phyloP scores from a whole-genome alignment of 345 rosid genomes.

The Eucalyptus shirleyi region DNA sequence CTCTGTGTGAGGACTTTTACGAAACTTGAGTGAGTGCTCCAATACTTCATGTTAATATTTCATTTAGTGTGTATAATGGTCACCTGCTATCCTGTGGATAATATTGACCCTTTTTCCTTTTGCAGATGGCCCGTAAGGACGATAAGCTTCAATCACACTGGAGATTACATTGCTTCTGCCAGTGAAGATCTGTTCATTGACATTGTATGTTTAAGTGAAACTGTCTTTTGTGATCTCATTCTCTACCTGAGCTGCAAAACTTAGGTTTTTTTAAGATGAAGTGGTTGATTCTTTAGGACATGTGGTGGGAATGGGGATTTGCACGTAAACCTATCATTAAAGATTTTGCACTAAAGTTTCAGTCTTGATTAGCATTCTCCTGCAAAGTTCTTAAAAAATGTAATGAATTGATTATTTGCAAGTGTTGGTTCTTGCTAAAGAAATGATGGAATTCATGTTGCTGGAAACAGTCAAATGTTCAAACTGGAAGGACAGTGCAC shows the following conservation, averaged over 20 bases:
- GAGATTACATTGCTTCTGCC: conserved; percentile 91
- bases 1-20: conserved; percentile 82
- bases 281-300: neutral
- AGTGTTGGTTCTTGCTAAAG: neutral
- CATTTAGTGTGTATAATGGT: neutral
- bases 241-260: neutral
- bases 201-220: conserved; percentile 38
- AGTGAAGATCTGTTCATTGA: conserved; percentile 91
- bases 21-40: conserved; percentile 71
- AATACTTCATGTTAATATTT: neutral
- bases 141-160: conserved; percentile 74
- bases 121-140: conserved; percentile 93
- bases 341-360: neutral
- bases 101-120: neutral
- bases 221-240: neutral
- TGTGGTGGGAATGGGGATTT: neutral
- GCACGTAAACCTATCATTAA: neutral
- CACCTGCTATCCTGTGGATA: neutral
- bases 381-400: too few relatives aligned
- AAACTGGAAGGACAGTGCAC: conserved; percentile 75
- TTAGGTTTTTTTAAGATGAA: neutral
- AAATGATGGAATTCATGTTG: neutral
- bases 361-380: neutral
- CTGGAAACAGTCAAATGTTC: conserved; percentile 69
- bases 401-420: too few relatives aligned